phyloP scores from a whole-genome alignment of 495 filamentous ascomycete species.

The Friedmanniomyces endolithicus region DNA sequence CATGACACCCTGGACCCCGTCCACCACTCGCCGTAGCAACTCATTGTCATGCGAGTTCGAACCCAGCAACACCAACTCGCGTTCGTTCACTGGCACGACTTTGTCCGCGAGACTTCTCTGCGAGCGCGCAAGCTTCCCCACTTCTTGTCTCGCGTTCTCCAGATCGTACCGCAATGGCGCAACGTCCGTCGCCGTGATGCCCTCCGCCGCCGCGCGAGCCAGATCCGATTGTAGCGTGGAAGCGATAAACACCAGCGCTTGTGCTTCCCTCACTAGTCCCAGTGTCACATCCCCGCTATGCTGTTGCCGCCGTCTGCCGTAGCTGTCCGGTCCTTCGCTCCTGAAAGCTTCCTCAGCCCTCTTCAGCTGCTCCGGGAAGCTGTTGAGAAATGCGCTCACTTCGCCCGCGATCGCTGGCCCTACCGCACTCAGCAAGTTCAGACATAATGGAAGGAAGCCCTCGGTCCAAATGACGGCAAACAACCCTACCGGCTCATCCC shows the following conservation, averaged over 20 bases:
- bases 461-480: constrained; percentile 72
- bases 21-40: constrained; percentile 44
- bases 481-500: constrained; percentile 47
- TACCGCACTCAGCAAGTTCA: constrained; percentile 77
- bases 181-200: constrained; percentile 48
- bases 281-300: constrained; percentile 46
- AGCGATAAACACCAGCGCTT: constrained; percentile 61
- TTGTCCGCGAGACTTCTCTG: constrained; percentile 48
- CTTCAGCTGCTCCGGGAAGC: constrained; percentile 60
- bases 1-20: constrained; percentile 51
- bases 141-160: constrained; percentile 57
- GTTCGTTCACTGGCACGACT: constrained; percentile 55
- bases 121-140: constrained; percentile 53
- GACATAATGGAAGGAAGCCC: constrained; percentile 74
- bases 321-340: not conserved
- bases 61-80: constrained; percentile 49
- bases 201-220: constrained; percentile 43
- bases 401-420: constrained; percentile 65
- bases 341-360: constrained; percentile 50
- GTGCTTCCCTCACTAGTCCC: constrained; percentile 57
- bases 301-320: constrained; percentile 27
- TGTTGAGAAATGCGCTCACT: constrained; percentile 71
- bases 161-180: constrained; percentile 61
- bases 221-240: constrained; percentile 52
- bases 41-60: constrained; percentile 19